Base-by-base conservation (phyloP, 2,329 filamentous ascomycete genomes). In the Xylaria arbuscula region DNA sequence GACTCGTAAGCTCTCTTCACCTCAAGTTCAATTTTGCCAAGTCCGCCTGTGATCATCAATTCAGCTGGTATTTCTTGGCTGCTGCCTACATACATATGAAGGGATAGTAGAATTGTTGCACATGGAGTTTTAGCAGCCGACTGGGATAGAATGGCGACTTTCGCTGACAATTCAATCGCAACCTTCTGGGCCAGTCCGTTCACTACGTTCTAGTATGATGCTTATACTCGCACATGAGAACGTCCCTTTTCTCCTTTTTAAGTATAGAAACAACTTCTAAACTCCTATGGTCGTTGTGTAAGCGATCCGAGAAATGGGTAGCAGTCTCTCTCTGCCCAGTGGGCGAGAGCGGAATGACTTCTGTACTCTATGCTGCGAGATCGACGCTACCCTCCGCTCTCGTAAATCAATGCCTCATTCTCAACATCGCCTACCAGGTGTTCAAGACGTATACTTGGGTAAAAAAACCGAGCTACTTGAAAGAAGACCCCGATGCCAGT, bases 391-490 rank as follows among this genome's bases (percentile, higher is more conserved):
- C 9, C n/a, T 64, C 36, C 42, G 32, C 34, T 50, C 62, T 15
- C 45, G 24, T n/a, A 10, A 7, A 51, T n/a, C 54, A 7, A n/a
- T 34, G 9, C 19, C 5, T 7, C 19, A 40, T 28, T 40, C 61
- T n/a, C 28, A 8, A 40, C 32, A 19, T 17, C 10, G 15, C 17
- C 5, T 51, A n/a, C 5, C 6, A n/a, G 34, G 17, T 6, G 2
- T 42, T 22, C 34, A 10, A 34, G 62, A 64, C 19, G 5, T 65
- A 38, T 65, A 65, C 19, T 32, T 65, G 3, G 62, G 62, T 24
- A 59, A 19, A 28, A 65, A 65, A 32, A 59, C 62, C 4, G 62
- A 65, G 36, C 48, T 65, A n/a, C 24, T 59, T 54, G 38, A 48
- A 36, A 65, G 55, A 54, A 59, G 55, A 24, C 2, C 28, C 6